These are phyloP conservation scores for Capsicum rhomboideum DNA, from an alignment of 257 asterid genomes.

Conservation along the genomic window DNA sequence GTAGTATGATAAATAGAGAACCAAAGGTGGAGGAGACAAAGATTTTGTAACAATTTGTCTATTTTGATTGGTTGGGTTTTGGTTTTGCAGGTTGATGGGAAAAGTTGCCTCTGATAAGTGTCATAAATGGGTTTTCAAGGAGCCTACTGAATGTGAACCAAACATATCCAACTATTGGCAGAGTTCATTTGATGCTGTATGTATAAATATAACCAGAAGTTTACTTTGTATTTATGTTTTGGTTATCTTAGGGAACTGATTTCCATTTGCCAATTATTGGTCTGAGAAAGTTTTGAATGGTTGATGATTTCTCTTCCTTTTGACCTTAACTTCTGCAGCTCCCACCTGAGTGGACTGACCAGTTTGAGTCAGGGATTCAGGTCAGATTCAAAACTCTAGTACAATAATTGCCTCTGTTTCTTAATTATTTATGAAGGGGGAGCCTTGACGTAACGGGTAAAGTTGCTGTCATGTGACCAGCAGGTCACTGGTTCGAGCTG, in stretches of 20 bases:
- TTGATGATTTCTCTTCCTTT: constrained; percentile 18
- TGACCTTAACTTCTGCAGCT: constrained; percentile 54
- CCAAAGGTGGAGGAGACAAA: background rate
- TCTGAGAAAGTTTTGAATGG: constrained; percentile 17
- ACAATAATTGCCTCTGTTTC: background rate
- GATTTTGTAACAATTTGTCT: constrained; percentile 9
- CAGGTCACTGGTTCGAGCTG: background rate
- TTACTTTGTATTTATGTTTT: background rate
- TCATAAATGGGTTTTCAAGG: constrained; percentile 99
- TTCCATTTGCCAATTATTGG: constrained; percentile 30
- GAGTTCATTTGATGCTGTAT: constrained; percentile 99
- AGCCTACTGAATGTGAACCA: constrained; percentile 93
- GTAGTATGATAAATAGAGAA: background rate
- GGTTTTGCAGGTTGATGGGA: constrained; percentile 94
- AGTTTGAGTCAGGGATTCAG: constrained; percentile 99
- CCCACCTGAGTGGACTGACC: constrained; percentile 97
- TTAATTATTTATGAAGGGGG: background rate
- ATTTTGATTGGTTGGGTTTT: constrained; percentile 30
- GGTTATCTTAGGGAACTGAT: constrained; percentile 1
- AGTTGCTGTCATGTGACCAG: background rate
- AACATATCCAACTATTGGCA: constrained; percentile 99
- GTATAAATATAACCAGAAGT: constrained; percentile 11
- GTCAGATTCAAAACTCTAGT: constrained; percentile 22
- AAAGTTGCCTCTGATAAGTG: constrained; percentile 99
- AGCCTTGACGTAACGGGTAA: background rate